Conservation (phyloP, 83 land plant species). For the Diphasiastrum complanatum region DNA sequence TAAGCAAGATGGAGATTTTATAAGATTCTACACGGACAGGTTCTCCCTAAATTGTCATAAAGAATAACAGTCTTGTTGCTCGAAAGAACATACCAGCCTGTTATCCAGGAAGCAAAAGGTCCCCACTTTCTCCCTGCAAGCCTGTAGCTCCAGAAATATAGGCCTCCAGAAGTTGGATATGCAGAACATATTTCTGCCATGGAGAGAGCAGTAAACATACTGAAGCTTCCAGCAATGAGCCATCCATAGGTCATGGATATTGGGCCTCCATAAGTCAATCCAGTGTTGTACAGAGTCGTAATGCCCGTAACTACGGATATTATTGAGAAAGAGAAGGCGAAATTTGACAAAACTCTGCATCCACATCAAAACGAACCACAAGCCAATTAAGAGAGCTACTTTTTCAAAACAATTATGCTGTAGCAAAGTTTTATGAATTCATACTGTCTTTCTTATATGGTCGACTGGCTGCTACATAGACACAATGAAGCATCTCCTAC, state of each 20-base stretch:
- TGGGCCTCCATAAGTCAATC: conserved; percentile 63
- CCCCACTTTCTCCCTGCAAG: conserved; percentile 63
- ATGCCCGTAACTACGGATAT: conserved; percentile 74
- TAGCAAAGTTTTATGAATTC: neutral
- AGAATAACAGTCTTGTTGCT: too few relatives aligned
- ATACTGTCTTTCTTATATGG: neutral
- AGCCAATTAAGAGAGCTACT: neutral
- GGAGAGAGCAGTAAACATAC: conserved; percentile 52
- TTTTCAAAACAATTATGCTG: neutral
- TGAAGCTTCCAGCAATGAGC: conserved; percentile 58
- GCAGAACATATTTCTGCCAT: conserved; percentile 90
- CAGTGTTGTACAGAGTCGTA: conserved; percentile 69
- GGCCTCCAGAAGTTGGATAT: conserved; percentile 83
- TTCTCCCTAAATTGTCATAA: too few relatives aligned
- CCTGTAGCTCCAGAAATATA: conserved; percentile 78
- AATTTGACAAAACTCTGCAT: conserved; percentile 77
- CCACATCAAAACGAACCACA: neutral
- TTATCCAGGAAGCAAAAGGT: conserved; percentile 80
- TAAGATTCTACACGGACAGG: too few relatives aligned
- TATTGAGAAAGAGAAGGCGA: conserved; percentile 75
- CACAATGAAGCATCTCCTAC: neutral
- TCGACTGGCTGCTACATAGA: neutral
- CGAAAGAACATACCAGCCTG: conserved; percentile 63
- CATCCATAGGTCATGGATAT: conserved; percentile 60
- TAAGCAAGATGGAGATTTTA: too few relatives aligned